These are phyloP conservation scores for Fusarium acutatum DNA, from an alignment of 2,329 filamentous ascomycete species.

Conservation along the genomic window DNA sequence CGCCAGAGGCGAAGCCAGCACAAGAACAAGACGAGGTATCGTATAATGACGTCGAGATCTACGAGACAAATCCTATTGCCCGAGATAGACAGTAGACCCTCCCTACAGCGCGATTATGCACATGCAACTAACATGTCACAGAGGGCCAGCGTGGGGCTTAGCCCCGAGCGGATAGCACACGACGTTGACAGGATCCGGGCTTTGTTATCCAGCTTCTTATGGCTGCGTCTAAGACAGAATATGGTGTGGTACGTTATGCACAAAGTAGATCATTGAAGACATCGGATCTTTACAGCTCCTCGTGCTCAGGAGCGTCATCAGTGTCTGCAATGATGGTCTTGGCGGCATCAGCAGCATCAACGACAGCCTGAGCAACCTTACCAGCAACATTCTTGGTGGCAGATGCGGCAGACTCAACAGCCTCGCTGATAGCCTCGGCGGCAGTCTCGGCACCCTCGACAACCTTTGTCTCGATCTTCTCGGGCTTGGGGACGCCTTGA, in stretches of 20 bases:
- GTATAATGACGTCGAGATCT: conserved; percentile 31
- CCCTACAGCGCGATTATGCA: conserved; percentile 13
- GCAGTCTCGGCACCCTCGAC: conserved; percentile 39
- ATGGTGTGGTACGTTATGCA: conserved; percentile 10
- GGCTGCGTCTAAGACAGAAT: conserved; percentile 1
- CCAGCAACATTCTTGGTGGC: conserved; percentile 51
- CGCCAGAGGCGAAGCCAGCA: not conserved
- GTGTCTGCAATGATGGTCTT: conserved; percentile 63
- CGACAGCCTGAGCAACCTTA: conserved; percentile 56
- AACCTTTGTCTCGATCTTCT: conserved; percentile 46
- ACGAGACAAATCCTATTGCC: conserved; percentile 9
- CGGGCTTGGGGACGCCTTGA: conserved; percentile 67
- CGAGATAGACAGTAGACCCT: conserved; percentile 10
- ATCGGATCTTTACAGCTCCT: conserved; percentile 60
- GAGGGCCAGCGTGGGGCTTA: conserved; percentile 1
- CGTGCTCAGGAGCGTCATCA: conserved; percentile 65
- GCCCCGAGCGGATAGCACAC: not conserved
- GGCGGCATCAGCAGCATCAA: conserved; percentile 60
- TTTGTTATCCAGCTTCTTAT: conserved; percentile 5
- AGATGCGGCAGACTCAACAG: conserved; percentile 48
- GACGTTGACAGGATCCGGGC: conserved; percentile 2
- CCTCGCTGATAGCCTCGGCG: conserved; percentile 46
- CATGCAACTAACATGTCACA: conserved; percentile 19
- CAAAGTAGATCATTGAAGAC: conserved; percentile 10
- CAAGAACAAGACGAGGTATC: not conserved